These are phyloP conservation scores for Filobasidium floriforme DNA, from an alignment of 768 basidiomycete genomes.

Conservation along the genomic window DNA sequence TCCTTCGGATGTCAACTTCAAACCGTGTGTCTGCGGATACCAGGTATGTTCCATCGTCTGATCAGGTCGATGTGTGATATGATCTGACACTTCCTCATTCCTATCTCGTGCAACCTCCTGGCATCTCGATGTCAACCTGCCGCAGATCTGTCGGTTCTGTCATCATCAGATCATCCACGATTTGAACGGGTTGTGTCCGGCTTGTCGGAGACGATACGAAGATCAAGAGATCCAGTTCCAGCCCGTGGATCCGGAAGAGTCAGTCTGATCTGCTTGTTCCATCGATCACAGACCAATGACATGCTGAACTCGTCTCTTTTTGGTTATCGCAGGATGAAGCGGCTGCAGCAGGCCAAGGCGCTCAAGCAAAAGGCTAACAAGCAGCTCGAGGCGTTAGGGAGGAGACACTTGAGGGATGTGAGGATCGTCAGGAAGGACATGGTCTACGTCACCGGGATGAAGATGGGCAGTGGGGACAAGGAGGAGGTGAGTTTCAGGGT, in stretches of 20 bases:
- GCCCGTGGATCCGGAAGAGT: conserved; percentile 92
- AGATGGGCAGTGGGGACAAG: conserved; percentile 62
- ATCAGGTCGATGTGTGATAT: background rate
- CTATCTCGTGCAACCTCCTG: no score
- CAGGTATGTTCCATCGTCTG: conserved; percentile 54
- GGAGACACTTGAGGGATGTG: conserved; percentile 81
- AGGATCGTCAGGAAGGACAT: conserved; percentile 94
- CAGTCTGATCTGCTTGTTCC: conserved; percentile 44
- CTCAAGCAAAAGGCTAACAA: conserved; percentile 90
- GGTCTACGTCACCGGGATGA: conserved; percentile 92
- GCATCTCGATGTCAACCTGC: no score
- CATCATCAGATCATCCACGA: conserved; percentile 98
- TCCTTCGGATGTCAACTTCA: conserved; percentile 96
- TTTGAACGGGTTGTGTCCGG: conserved; percentile 91
- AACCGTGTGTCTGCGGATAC: conserved; percentile 97
- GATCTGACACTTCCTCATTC: no score
- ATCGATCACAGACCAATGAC: no score
- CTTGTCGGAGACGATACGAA: conserved; percentile 85
- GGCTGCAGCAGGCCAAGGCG: conserved; percentile 89
- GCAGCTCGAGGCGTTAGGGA: conserved; percentile 76
- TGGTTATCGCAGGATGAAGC: conserved; percentile 66
- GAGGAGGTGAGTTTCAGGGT: conserved; percentile 68
- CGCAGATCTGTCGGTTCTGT: conserved; percentile 98
- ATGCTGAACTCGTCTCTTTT: background rate
- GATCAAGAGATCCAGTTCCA: conserved; percentile 92